These are phyloP conservation scores for Parvularia atlantis DNA, from an alignment of 78 protist species.

Conservation along the genomic window DNA sequence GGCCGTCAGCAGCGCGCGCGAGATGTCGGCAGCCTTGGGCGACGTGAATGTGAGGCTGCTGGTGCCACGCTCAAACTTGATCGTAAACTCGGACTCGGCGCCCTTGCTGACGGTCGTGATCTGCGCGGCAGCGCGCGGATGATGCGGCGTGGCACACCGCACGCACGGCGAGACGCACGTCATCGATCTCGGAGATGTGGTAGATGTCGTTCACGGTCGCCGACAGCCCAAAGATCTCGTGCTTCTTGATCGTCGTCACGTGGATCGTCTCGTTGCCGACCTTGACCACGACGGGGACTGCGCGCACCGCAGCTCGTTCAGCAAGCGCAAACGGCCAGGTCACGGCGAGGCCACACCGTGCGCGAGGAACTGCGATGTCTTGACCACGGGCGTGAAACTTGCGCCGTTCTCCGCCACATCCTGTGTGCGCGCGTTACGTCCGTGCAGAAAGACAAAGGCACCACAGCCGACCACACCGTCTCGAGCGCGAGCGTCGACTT, in stretches of 20 bases:
- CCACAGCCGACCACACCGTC: too few species aligned
- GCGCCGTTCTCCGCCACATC: too few species aligned
- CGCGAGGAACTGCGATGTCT: neutral
- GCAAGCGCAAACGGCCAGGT: too few species aligned
- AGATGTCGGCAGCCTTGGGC: constrained; percentile 11
- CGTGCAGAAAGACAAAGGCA: too few species aligned
- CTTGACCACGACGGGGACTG: too few species aligned
- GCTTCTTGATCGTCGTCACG: constrained; percentile 12
- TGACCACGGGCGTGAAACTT: constrained; percentile 32
- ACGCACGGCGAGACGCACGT: too few species aligned
- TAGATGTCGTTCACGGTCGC: constrained; percentile 17
- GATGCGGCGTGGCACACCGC: too few species aligned
- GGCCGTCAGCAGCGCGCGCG: constrained; percentile 16
- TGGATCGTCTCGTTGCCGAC: constrained; percentile 12
- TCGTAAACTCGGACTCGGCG: constrained; percentile 25
- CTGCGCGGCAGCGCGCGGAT: too few species aligned
- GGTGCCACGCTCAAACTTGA: constrained; percentile 22
- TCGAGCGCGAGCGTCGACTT: constrained; percentile 14
- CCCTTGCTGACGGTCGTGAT: neutral
- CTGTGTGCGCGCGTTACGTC: too few species aligned
- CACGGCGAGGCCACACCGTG: too few species aligned
- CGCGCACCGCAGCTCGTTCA: too few species aligned
- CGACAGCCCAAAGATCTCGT: constrained; percentile 20
- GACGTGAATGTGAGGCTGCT: constrained; percentile 12
- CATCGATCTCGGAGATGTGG: constrained; percentile 19